These are phyloP conservation scores for Aquilaria malaccensis DNA, from an alignment of 345 rosid species.

Conservation along the genomic window DNA sequence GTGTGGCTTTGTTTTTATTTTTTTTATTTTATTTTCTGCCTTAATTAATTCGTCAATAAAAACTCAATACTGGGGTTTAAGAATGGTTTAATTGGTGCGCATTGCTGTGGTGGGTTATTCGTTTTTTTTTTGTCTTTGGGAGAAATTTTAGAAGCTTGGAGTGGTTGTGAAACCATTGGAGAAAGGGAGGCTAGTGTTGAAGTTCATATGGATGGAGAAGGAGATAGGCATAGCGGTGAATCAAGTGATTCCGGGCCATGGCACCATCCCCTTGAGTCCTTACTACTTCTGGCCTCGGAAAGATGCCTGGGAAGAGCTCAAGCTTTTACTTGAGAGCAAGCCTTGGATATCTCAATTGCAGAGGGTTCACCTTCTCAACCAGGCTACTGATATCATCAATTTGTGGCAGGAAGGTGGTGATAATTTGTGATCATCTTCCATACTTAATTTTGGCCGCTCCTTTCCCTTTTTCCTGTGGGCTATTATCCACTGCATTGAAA, in stretches of 20 bases:
- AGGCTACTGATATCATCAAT: conserved; percentile 79
- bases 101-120: not conserved
- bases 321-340: conserved; percentile 60
- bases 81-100: not conserved
- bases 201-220: conserved; percentile 89
- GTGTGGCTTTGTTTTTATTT: conserved; percentile 22
- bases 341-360: conserved; percentile 80
- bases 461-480: no score
- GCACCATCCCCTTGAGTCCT: conserved; percentile 74
- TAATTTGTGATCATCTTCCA: conserved; percentile 18
- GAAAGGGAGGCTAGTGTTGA: conserved; percentile 69
- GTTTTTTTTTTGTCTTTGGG: not conserved
- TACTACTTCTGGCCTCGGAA: conserved; percentile 87
- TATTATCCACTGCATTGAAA: no score
- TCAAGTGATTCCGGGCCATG: conserved; percentile 64
- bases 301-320: conserved; percentile 91
- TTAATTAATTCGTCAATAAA: not conserved
- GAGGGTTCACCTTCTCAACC: conserved; percentile 68
- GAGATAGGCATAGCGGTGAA: conserved; percentile 71
- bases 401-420: conserved; percentile 67
- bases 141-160: conserved; percentile 43
- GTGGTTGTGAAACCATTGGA: conserved; percentile 72
- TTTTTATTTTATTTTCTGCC: not conserved
- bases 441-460: not conserved
- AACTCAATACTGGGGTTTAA: not conserved